Base-by-base conservation (phyloP, 2,329 filamentous ascomycete genomes). In the Neonectria ditissima region DNA sequence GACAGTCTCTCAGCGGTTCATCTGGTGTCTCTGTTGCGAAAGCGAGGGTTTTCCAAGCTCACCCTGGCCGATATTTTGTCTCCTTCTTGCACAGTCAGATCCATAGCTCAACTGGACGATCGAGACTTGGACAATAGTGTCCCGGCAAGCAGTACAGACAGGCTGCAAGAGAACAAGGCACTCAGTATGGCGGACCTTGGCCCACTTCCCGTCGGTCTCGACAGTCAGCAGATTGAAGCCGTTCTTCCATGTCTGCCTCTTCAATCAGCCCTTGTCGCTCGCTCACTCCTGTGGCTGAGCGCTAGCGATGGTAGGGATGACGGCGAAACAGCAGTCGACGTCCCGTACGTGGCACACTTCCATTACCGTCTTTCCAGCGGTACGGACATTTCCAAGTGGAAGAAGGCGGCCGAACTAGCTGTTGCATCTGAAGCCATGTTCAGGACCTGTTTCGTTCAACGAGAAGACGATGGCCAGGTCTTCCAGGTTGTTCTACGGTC, bases 1-100 rank as follows among this genome's bases (percentile, higher is more conserved):
- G 67, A 71, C 65, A 71, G 69, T 47, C 64, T 71, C 4, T 67
- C 63, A 1, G 67, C 34, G 8, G 58, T 71, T 7, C 65, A 71
- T 58, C 58, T 71, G n/a, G 16, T 71, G 26, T 59, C 64, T 5
- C 30, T 67, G 0, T 53, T 71, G 14, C 56, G 55, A 20, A 55
- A 45, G 14, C 61, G 55, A 20, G 69, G 69, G 18, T 66, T 69
- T 37, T 11, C 26, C 16, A 56, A 63, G 24, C 43, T 68, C n/a
- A 30, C 14, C 4, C 22, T 71, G 20, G 37, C n/a, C 37, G 37
- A 41, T 9, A 18, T 41, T n/a, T n/a, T 41, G 4, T 41, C 37
- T 4, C 4, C 37, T 4, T 41, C 37, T 2, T 41, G 37, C 37
- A 41, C 37, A 41, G 37, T 41, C 18, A 9, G 37, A 41, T 18